phyloP scores from a whole-genome alignment of 2,329 filamentous ascomycete species.

The Ascochyta koolunga region DNA sequence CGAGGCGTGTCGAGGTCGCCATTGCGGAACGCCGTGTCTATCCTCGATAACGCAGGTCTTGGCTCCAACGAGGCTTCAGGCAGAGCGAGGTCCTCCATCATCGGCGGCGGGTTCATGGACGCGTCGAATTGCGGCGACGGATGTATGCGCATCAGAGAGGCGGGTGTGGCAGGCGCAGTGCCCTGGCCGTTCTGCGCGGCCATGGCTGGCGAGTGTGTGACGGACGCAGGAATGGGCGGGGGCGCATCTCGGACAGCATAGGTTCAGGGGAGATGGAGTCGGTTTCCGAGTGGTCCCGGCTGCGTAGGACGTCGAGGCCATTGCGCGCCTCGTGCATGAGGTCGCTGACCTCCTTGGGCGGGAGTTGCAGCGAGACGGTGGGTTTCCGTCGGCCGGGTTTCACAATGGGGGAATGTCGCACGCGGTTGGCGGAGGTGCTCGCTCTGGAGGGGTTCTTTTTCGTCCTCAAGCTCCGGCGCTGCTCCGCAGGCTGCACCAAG shows the following conservation, averaged over 20 bases:
- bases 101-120: constrained; percentile 31
- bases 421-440: constrained; percentile 51
- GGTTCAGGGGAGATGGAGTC: constrained; percentile 60
- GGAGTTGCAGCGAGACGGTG: constrained; percentile 51
- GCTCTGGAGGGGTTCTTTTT: constrained; percentile 60
- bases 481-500: constrained; percentile 47
- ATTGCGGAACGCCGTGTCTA: constrained; percentile 58
- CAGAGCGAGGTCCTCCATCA: constrained; percentile 69
- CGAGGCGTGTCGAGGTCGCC: constrained; percentile 62
- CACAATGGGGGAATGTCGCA: constrained; percentile 75
- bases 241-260: constrained; percentile 57
- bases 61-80: constrained; percentile 68
- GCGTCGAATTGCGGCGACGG: constrained; percentile 43
- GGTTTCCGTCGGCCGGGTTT: constrained; percentile 64
- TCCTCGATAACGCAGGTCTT: constrained; percentile 54
- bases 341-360: constrained; percentile 53
- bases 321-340: constrained; percentile 47
- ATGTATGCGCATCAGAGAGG: constrained; percentile 75
- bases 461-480: constrained; percentile 46
- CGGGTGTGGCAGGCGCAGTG: constrained; percentile 70
- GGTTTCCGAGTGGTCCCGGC: constrained; percentile 51
- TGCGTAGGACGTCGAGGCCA: constrained; percentile 32
- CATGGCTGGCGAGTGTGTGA: constrained; percentile 71
- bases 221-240: constrained; percentile 70
- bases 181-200: constrained; percentile 52